Conservation (phyloP, 345 rosid species). For the Eucalyptus urophylla region DNA sequence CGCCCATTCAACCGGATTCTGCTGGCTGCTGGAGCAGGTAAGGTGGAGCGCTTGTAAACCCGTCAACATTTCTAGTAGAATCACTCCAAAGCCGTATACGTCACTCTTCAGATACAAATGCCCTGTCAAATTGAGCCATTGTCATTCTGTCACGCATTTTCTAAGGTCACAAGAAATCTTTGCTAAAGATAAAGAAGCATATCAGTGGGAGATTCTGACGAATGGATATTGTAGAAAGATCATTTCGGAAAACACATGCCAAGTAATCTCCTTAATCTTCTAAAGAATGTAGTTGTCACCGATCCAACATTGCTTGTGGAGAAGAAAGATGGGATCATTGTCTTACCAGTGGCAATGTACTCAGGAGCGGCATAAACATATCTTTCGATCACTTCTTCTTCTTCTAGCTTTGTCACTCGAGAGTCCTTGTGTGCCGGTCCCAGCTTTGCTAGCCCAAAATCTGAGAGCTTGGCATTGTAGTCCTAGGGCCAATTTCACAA, state of each 20-base stretch:
- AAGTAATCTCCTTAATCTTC: background rate
- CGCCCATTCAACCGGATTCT: slow-evolving; percentile 51
- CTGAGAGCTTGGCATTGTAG: background rate
- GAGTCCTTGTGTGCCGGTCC: background rate
- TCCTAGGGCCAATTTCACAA: background rate
- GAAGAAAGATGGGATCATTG: background rate
- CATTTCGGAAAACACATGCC: background rate
- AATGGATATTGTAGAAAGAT: too few species aligned
- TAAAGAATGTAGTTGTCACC: background rate
- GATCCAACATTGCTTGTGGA: background rate
- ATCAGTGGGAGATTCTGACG: background rate
- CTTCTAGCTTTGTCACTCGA: background rate
- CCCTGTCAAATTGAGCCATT: slow-evolving; percentile 14
- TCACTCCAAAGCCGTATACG: slow-evolving; percentile 80
- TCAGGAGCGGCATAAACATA: background rate
- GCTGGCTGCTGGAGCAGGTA: background rate
- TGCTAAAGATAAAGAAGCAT: background rate
- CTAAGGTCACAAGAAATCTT: background rate
- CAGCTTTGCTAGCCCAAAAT: background rate
- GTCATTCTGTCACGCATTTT: background rate
- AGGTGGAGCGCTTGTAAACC: slow-evolving; percentile 6
- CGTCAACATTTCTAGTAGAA: slow-evolving; percentile 62
- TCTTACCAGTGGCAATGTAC: background rate
- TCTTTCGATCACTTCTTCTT: background rate
- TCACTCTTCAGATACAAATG: slow-evolving; percentile 75